Base-by-base conservation (phyloP, 2,329 filamentous ascomycete genomes). In the Fusarium sp. region DNA sequence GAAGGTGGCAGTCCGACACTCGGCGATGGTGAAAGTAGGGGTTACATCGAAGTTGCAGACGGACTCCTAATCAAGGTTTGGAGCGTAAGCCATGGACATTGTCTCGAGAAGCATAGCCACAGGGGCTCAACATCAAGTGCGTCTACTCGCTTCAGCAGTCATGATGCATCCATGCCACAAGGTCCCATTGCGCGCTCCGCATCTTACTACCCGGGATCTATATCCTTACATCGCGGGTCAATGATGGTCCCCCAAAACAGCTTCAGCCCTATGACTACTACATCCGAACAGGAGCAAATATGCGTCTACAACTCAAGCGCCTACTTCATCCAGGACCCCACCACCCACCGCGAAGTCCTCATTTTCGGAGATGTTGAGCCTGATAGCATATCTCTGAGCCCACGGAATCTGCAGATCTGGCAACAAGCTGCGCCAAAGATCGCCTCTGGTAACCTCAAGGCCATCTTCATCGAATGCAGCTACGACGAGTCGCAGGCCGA, bases 291-390 rank as follows among this genome's bases (percentile, higher is more conserved):
- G 55, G 87, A 90, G 62, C 84, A 82, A 22, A 78, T 87, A 38
- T 94, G 92, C 75, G 92, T 94, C 2, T 92, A 94, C 67, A 94
- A 98, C 79, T 97, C 94, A 71, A 96, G 94, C 22, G 95, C 94
- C 1, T 98, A 95, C 81, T 98, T 99, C 81, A 93, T 99, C 72
- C 92, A 94, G 41, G 93, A 96, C 66, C 85, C 91, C 38, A 79
- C 83, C 2, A 92, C 90, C 0, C 88, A 89, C 3, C 88, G 88
- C 36, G 95, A 99, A 81, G 89, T 98, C 5, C 88, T 99, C 66
- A 93, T 99, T 53, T 98, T 98, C 79, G 96, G 96, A 22, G 96
- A 99, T 74, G 93, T 98, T 41, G 96, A 99, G 79, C 94, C 96
- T 1, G 96, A 99, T 81, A 92, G 90, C 13, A 83, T 98, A 31